phyloP scores from a whole-genome alignment of 352 stramenopile species.

The Globisporangium ultimum region DNA sequence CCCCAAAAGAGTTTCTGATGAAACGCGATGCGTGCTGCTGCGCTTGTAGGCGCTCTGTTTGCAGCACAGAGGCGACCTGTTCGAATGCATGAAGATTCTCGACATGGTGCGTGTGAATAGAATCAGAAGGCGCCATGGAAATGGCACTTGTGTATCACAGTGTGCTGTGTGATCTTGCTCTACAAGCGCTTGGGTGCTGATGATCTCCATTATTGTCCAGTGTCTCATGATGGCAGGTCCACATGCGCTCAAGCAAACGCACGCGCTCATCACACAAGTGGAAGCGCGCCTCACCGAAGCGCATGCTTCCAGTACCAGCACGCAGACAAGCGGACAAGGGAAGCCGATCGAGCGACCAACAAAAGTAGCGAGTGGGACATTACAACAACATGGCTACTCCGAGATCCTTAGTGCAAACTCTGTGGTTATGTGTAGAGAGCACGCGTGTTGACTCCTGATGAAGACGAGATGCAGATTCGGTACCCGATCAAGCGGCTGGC shows the following conservation, averaged over 20 bases:
- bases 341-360: not conserved
- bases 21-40: not conserved
- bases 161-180: not conserved
- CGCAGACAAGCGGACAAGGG: not conserved
- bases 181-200: not conserved
- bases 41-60: conserved; percentile 31
- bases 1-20: too few species aligned
- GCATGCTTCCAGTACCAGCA: not conserved
- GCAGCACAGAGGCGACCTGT: conserved; percentile 14
- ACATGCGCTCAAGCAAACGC: conserved; percentile 32
- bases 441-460: not conserved
- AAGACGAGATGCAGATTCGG: conserved; percentile 12
- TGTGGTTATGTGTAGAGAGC: not conserved
- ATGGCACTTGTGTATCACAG: too few species aligned
- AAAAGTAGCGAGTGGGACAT: conserved; percentile 5
- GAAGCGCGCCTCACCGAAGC: conserved; percentile 20
- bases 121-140: too few species aligned
- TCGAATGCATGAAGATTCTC: conserved; percentile 39
- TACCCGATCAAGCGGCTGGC: conserved; percentile 42
- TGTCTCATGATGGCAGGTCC: conserved; percentile 78
- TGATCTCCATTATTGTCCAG: conserved; percentile 9
- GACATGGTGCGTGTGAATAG: conserved; percentile 49
- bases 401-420: not conserved
- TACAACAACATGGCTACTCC: not conserved
- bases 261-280: conserved; percentile 41